Evolutionary conservation across 176 grass and related monocot species (phyloP).

Genomic region (Rhynchospora breviuscula): DNA sequence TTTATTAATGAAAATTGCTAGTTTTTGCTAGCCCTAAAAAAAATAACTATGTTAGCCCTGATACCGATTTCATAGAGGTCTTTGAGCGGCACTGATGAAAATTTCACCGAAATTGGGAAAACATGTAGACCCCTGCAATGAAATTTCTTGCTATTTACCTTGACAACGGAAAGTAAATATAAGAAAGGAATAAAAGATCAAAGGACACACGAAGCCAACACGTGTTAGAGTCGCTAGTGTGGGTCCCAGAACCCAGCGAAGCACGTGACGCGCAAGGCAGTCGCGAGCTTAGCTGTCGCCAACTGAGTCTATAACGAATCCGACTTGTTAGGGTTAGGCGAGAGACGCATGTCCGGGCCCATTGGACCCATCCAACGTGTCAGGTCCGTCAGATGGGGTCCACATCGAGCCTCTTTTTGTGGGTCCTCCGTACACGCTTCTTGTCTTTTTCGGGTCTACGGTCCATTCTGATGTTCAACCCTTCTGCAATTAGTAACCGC

Average conservation of each 20-base stretch:
- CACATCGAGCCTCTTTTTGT: not conserved
- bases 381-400: not conserved
- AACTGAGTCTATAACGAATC: not conserved
- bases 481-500: not conserved
- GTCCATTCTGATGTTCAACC: not conserved
- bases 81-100: not conserved
- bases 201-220: not conserved
- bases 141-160: not conserved
- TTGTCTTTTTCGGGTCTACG: not conserved
- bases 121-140: not conserved
- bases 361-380: not conserved
- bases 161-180: not conserved
- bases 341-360: not conserved
- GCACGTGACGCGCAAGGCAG: not conserved
- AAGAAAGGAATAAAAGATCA: not conserved
- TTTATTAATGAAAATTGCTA: too few species aligned
- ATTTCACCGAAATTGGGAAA: not conserved
- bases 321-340: constrained; percentile 6
- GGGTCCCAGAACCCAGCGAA: not conserved
- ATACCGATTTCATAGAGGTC: too few species aligned
- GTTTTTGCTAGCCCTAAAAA: too few species aligned
- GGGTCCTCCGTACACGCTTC: not conserved
- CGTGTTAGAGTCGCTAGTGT: not conserved
- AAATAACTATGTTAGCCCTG: too few species aligned
- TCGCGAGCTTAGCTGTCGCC: not conserved